Evolutionary conservation across 768 basidiomycete species (phyloP).

Genomic region (Lactarius tabidus): DNA sequence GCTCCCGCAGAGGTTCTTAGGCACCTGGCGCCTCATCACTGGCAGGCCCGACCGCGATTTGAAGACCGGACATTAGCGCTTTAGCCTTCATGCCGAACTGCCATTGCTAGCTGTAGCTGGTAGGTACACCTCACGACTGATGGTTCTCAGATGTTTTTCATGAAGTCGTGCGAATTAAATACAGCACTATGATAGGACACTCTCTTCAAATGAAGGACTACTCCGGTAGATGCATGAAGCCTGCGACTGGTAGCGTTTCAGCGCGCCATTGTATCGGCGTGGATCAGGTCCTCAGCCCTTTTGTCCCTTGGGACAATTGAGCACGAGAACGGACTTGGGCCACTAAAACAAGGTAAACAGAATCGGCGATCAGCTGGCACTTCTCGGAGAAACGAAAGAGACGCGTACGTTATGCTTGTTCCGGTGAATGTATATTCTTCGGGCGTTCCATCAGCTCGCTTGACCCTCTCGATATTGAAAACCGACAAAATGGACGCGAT

Average conservation of each 20-base stretch:
- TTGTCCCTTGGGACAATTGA: conserved; percentile 12
- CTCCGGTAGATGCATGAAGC: neutral
- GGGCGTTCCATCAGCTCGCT: neutral
- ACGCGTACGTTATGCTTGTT: neutral
- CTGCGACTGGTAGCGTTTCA: neutral
- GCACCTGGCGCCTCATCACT: no score
- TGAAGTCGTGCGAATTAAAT: neutral
- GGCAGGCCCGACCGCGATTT: no score
- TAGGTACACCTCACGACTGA: neutral
- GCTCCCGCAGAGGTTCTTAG: no score
- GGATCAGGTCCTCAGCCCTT: conserved; percentile 3
- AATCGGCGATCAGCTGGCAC: neutral
- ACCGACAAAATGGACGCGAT: conserved; percentile 14
- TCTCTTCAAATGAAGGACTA: neutral
- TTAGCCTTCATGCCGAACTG: no score
- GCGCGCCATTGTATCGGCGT: neutral
- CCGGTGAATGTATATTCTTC: neutral
- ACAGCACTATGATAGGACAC: neutral
- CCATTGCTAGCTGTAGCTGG: neutral
- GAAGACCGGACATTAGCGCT: no score
- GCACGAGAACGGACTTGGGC: conserved; percentile 1
- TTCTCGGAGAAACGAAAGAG: neutral
- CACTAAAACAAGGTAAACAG: neutral
- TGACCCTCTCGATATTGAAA: neutral
- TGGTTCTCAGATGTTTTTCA: neutral